Evolutionary conservation across 768 basidiomycete genomes (phyloP).

Genomic region (Leucocoprinus sp.): DNA sequence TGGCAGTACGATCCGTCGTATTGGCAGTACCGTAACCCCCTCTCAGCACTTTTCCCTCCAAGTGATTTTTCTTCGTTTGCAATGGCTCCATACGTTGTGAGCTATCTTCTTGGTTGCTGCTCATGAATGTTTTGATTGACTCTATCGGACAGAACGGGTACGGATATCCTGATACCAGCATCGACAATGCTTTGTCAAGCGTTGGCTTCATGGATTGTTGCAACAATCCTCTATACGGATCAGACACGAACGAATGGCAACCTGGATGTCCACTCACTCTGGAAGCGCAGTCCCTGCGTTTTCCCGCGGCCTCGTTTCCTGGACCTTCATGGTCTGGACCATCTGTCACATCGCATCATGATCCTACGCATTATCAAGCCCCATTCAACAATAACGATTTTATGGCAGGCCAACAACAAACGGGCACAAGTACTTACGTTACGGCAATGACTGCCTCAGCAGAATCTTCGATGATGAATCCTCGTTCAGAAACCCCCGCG

Average conservation of each 20-base stretch:
- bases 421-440: neutral
- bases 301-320: neutral
- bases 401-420: neutral
- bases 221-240: constrained; percentile 6
- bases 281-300: neutral
- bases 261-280: neutral
- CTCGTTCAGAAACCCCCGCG: constrained; percentile 5
- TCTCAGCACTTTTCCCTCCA: neutral
- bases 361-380: neutral
- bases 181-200: neutral
- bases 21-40: constrained; percentile 6
- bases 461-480: constrained; percentile 2
- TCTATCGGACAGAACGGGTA: neutral
- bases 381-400: neutral
- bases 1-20: constrained; percentile 1
- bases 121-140: neutral
- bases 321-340: neutral
- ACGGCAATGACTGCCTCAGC: constrained; percentile 1
- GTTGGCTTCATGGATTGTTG: neutral
- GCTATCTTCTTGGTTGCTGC: neutral
- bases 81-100: constrained; percentile 6
- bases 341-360: neutral
- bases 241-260: constrained; percentile 3
- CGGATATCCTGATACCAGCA: neutral
- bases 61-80: constrained; percentile 2